Evolutionary conservation across 352 stramenopile genomes (phyloP), one percentile per base, ranked within the genome.

Genomic region (Globisporangium ultimum): DNA sequence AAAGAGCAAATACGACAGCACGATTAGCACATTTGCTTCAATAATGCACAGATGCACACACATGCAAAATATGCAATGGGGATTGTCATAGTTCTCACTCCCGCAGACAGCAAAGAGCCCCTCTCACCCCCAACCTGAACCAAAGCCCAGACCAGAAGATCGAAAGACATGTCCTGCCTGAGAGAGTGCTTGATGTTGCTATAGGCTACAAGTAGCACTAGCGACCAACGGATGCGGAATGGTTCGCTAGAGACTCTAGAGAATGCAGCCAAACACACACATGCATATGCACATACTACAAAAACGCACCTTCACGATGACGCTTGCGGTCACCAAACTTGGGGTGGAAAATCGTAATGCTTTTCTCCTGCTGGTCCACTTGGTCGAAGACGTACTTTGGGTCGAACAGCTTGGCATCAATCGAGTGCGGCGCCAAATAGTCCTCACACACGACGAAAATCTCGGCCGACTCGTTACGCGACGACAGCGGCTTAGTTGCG

Each of bases 391-490:
- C 96, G 71, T 96, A 95, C 76, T 98, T 98, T 13, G 96, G 96
- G 74, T 99, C 96, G 52, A 99, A 96, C 22, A 99, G 81, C 59
- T 97, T 93, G 1, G 96, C 79, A 74, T 99, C 98, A 66, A 99
- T 99, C 48, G 96, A 98, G 56, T 98, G 84, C 1, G 97, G 97
- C 5, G 90, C 93, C 42, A 98, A 71, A 72, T 98, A 99, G 32
- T 95, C 83, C 60, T 94, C 73, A 71, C 97, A 99, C 1, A 99
- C 93, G 17, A 99, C 95, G 74, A 99, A 99, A 69, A 99, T 99
- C 78, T 99, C 98, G n/a, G 98, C 97, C 12, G 95, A 99, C 66
- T 99, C 97, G 64, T 93, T 96, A 76, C 98, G 91, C 57, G 90
- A 98, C 11, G 96, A 98, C 36, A 97, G 81, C n/a, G 98, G 98